Conservation (phyloP, 257 asterid species). For the Petunia secreta region DNA sequence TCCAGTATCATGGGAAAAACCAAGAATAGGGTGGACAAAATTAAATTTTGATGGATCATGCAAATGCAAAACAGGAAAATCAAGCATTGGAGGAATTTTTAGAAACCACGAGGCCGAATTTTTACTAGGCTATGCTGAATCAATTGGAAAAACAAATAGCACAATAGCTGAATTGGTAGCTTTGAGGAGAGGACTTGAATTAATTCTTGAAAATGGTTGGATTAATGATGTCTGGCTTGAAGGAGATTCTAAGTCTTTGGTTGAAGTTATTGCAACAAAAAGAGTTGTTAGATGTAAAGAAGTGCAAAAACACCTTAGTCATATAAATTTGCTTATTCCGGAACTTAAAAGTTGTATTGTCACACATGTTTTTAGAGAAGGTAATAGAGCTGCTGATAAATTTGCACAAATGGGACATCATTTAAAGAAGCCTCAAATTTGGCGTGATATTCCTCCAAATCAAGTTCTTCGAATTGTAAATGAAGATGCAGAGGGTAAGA, state of each 20-base stretch:
- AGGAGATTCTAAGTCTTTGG: slow-evolving; percentile 69
- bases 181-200: slow-evolving; percentile 67
- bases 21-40: slow-evolving; percentile 69
- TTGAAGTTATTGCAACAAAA: slow-evolving; percentile 51
- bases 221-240: slow-evolving; percentile 55
- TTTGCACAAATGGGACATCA: slow-evolving; percentile 74
- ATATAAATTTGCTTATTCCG: slow-evolving; percentile 51
- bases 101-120: slow-evolving; percentile 70
- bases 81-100: slow-evolving; percentile 75
- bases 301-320: slow-evolving; percentile 46
- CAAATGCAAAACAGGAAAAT: slow-evolving; percentile 61
- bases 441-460: slow-evolving; percentile 56
- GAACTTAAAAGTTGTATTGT: slow-evolving; percentile 46
- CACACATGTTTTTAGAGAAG: slow-evolving; percentile 69
- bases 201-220: slow-evolving; percentile 72
- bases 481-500: slow-evolving; percentile 70
- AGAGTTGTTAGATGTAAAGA: slow-evolving; percentile 45
- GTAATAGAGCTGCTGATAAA: slow-evolving; percentile 73
- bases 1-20: slow-evolving; percentile 61
- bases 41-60: slow-evolving; percentile 82
- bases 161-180: slow-evolving; percentile 69
- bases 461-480: slow-evolving; percentile 50
- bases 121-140: slow-evolving; percentile 68
- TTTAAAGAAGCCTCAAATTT: slow-evolving; percentile 58
- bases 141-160: slow-evolving; percentile 63